These are phyloP conservation scores for Hypholoma sublateritium DNA, from an alignment of 768 basidiomycete species.

Conservation along the genomic window DNA sequence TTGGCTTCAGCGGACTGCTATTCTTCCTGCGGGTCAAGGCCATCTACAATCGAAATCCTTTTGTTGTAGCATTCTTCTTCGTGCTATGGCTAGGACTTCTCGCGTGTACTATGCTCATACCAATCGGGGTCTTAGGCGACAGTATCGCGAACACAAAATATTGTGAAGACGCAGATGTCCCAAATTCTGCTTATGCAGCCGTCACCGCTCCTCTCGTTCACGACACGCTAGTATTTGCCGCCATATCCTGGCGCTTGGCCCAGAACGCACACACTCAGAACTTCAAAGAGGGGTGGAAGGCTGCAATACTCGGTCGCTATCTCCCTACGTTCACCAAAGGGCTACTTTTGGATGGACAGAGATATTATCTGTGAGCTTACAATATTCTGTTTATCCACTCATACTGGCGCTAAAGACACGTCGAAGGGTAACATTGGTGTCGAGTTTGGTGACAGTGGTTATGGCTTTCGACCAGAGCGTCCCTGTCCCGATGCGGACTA, in stretches of 20 bases:
- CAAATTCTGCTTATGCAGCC: constrained; percentile 14
- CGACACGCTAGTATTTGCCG: constrained; percentile 30
- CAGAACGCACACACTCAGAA: constrained; percentile 9
- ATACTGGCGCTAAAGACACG: neutral
- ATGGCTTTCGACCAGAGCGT: constrained; percentile 2
- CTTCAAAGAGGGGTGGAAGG: constrained; percentile 9
- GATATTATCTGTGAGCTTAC: constrained; percentile 18
- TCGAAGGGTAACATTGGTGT: neutral
- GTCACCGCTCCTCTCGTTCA: constrained; percentile 20
- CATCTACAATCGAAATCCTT: constrained; percentile 19
- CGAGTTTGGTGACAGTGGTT: constrained; percentile 3
- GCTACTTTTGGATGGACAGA: constrained; percentile 28
- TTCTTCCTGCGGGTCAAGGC: constrained; percentile 27
- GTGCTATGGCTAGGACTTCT: constrained; percentile 28
- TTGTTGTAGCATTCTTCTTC: constrained; percentile 21
- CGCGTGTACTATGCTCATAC: constrained; percentile 21
- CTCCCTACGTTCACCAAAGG: constrained; percentile 24
- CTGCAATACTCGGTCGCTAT: constrained; percentile 18
- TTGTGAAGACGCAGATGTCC: constrained; percentile 20
- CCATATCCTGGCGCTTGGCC: constrained; percentile 28
- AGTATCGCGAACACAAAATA: constrained; percentile 21
- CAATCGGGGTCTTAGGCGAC: constrained; percentile 16
- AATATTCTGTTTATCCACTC: neutral
- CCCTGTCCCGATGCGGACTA: constrained; percentile 1
- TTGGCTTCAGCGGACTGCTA: constrained; percentile 22